Percentiles rank a stretch among this genome's conserved stretches.
phyloP scores from a whole-genome alignment of 768 basidiomycete genomes.

The Hortiboletus flavorubellus region DNA sequence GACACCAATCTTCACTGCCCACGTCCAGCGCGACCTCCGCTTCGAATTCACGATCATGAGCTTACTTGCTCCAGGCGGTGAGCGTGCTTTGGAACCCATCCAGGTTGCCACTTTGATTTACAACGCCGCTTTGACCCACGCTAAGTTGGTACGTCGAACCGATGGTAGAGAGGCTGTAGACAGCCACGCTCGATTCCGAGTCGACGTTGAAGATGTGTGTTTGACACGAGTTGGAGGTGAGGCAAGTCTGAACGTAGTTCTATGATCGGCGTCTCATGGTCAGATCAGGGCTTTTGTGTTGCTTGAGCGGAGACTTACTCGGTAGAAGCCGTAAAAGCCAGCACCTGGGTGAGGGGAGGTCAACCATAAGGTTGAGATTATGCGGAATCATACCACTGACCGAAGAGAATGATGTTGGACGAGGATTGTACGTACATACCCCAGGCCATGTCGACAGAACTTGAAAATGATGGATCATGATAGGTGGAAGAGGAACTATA shows the following conservation, averaged over 20 bases:
- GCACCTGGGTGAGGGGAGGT: conserved; percentile 33
- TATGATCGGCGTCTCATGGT: conserved; percentile 12
- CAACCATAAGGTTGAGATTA: conserved; percentile 30
- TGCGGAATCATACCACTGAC: conserved; percentile 21
- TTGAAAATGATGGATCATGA: conserved; percentile 37
- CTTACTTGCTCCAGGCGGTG: conserved; percentile 2
- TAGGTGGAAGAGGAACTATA: conserved; percentile 34
- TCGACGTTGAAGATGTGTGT: conserved; percentile 42
- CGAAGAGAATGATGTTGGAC: conserved; percentile 41
- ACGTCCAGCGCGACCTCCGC: background rate
- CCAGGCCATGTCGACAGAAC: conserved; percentile 3
- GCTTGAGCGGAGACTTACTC: conserved; percentile 18
- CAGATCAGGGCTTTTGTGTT: background rate
- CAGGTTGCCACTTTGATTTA: conserved; percentile 32
- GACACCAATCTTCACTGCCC: background rate
- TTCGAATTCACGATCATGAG: too few species aligned
- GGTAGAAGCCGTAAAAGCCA: conserved; percentile 50
- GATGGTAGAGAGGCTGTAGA: conserved; percentile 46
- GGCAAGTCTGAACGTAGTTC: conserved; percentile 39
- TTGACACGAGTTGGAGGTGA: conserved; percentile 37
- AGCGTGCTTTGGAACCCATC: conserved; percentile 43
- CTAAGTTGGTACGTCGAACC: conserved; percentile 41
- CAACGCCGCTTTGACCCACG: conserved; percentile 32
- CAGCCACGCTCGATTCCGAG: conserved; percentile 33
- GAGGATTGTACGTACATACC: conserved; percentile 31